Percentiles rank a stretch among this genome's conserved stretches.
These are phyloP conservation scores for Cordyceps tenuipes DNA, from an alignment of 2,329 filamentous ascomycete species.

Conservation along the genomic window DNA sequence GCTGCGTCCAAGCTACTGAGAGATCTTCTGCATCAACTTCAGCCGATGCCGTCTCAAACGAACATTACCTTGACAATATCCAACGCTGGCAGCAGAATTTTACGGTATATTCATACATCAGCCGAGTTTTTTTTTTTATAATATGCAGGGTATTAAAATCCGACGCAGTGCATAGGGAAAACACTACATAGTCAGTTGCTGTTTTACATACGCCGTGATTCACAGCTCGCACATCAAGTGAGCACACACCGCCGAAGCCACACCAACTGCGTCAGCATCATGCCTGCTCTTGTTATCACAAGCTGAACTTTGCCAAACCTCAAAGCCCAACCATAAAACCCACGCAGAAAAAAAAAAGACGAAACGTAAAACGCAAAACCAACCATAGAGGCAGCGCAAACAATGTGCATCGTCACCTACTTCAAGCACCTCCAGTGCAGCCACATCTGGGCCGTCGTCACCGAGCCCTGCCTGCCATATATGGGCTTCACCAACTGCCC, in stretches of 20 bases:
- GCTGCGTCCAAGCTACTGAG: too few relatives aligned
- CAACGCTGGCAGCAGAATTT: too few relatives aligned
- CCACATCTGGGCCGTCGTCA: constrained; percentile 45
- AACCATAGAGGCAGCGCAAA: neutral
- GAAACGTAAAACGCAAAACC: neutral
- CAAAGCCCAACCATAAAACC: neutral
- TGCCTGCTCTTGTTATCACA: too few relatives aligned
- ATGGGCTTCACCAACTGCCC: constrained; percentile 43
- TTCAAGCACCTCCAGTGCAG: constrained; percentile 41
- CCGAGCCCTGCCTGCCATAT: constrained; percentile 37
- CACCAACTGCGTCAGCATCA: neutral
- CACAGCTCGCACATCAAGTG: neutral
- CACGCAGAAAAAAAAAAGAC: neutral
- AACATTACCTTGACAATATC: too few relatives aligned
- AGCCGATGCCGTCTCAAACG: too few relatives aligned
- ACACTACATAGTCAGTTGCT: neutral
- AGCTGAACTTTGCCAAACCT: neutral
- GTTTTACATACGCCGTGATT: neutral
- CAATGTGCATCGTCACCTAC: constrained; percentile 42
- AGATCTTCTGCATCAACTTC: too few relatives aligned
- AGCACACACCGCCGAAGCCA: neutral
- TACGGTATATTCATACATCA: too few relatives aligned
- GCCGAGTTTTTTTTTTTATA: too few relatives aligned
- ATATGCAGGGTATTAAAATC: neutral
- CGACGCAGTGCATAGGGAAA: neutral